Evolutionary conservation across 1,284 basidiomycete genomes (phyloP).

Genomic region (Waitea zeae): DNA sequence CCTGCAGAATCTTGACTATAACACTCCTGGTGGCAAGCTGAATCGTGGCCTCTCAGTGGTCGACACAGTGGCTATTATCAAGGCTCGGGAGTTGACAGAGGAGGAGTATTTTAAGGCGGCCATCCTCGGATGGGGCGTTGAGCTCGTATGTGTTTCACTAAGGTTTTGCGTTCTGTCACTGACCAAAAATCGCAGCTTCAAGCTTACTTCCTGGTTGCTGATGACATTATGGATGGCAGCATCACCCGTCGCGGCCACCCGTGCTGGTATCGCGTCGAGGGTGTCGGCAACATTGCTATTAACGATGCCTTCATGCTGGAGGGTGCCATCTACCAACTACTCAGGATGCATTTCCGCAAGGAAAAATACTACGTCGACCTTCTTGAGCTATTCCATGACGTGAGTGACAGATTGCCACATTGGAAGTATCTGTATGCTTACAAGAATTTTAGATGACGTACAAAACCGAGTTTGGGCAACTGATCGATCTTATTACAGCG

Average conservation of each 20-base stretch:
- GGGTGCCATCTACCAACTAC: conserved; percentile 79
- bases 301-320: conserved; percentile 98
- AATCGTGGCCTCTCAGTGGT: conserved; percentile 93
- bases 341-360: conserved; percentile 78
- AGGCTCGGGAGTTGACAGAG: conserved; percentile 47
- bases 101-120: conserved; percentile 86
- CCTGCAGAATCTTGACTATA: conserved; percentile 86
- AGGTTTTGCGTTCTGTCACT: background rate
- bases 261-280: conserved; percentile 80
- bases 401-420: conserved; percentile 12
- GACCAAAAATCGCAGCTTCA: conserved; percentile 49
- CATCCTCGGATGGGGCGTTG: conserved; percentile 91
- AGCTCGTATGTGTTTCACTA: conserved; percentile 49
- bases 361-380: conserved; percentile 80
- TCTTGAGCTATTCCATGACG: conserved; percentile 84
- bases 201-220: conserved; percentile 95
- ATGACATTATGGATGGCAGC: conserved; percentile 95
- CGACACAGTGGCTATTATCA: conserved; percentile 84
- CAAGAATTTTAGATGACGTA: conserved; percentile 46
- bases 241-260: conserved; percentile 96
- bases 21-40: conserved; percentile 91
- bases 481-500: conserved; percentile 91
- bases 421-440: background rate
- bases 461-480: conserved; percentile 92
- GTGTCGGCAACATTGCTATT: conserved; percentile 79